These are phyloP conservation scores for Fusarium napiforme DNA, from an alignment of 2,329 filamentous ascomycete species.

Conservation along the genomic window DNA sequence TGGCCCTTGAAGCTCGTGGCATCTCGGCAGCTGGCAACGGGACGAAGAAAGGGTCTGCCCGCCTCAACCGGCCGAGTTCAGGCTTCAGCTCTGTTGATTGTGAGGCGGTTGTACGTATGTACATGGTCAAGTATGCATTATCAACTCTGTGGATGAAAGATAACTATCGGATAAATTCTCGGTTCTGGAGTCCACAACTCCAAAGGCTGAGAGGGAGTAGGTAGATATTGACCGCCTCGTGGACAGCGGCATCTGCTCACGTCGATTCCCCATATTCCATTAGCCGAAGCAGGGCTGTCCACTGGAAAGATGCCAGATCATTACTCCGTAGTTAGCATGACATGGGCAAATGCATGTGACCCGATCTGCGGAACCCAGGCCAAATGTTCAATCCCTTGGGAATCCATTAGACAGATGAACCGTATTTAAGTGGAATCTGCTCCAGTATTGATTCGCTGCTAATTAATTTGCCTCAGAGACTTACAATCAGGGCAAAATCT, in stretches of 20 bases:
- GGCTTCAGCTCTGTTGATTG: conserved; percentile 32
- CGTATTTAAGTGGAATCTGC: no score
- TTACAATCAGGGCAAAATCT: no score
- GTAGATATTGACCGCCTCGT: conserved; percentile 23
- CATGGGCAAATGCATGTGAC: conserved; percentile 45
- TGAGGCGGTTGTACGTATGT: conserved; percentile 32
- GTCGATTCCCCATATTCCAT: conserved; percentile 23
- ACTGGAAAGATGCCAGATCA: conserved; percentile 38
- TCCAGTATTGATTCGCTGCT: no score
- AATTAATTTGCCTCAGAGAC: no score
- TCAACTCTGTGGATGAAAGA: conserved; percentile 25
- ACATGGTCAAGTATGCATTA: background rate
- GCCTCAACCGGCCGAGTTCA: conserved; percentile 30
- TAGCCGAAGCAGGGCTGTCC: conserved; percentile 32
- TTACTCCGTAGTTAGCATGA: background rate
- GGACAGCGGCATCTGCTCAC: conserved; percentile 18
- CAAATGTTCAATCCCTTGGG: background rate
- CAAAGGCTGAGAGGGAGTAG: conserved; percentile 10
- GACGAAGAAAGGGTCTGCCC: conserved; percentile 31
- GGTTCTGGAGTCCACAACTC: conserved; percentile 6
- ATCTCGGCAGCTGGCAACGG: conserved; percentile 36
- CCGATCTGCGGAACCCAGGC: conserved; percentile 36
- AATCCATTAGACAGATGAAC: no score
- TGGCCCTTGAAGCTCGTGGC: conserved; percentile 37
- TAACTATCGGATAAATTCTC: conserved; percentile 18